Base-by-base conservation (phyloP, 768 basidiomycete species). In the Lentinula sp. region DNA sequence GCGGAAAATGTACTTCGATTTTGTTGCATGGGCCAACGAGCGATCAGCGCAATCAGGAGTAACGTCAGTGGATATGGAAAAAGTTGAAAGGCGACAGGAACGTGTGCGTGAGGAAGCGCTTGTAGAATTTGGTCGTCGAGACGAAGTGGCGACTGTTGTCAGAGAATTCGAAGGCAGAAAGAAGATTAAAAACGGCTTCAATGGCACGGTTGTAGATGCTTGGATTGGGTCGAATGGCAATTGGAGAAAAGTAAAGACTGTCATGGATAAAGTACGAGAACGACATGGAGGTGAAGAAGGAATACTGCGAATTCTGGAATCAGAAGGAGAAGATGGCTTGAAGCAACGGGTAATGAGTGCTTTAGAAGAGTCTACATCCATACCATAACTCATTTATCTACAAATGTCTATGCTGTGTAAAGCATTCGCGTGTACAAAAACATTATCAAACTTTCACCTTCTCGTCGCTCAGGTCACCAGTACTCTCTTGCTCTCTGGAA, bases 1-100 rank as follows among this genome's bases (percentile, higher is more conserved):
- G 16, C 78, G 88, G 16, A 71, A 65, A 43, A 86, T 89, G 86
- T 88, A 86, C 65, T 68, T 71, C 9, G 78, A 81, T 53, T 90
- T 89, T 59, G 71, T 85, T 4, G 65, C 72, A 7, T 88, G 80
- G 79, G 80, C 75, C 9, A 67, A 74, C 34, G 70, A 67, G 43
- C 68, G 65, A 60, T 18, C 50, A 11, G 60, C 60, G 54, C 51
- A 63, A 51, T 34, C 57, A 18, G 35, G 37, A 0, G 55, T 62
- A 7, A 23, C 68, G 8, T 60, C 63, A 45, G 62, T 59, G 7
- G 59, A 63, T 18, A 60, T 68, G 31, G 56, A 37, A 32, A 39
- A 56, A 61, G 67, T 55, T 49, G 65, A 40, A 66, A 70, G 61
- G 59, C 70, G 61, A 67, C 59, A 65, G 53, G 59, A 66, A 57